Conservation (phyloP, 768 basidiomycete genomes). For the Tulasnella sp. region DNA sequence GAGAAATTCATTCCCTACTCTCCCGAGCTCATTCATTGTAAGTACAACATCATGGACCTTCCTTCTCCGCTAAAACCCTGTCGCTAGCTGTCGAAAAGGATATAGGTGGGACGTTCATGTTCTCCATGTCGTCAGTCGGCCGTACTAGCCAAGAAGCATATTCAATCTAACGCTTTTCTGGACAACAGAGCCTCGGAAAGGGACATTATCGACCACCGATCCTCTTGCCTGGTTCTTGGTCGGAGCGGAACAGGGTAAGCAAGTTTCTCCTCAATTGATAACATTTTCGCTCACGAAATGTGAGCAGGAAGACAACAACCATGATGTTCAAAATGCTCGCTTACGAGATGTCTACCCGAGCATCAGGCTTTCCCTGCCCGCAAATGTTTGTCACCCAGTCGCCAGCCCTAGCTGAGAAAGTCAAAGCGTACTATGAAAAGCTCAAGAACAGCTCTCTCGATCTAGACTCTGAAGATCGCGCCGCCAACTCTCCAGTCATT, state of each 20-base stretch:
- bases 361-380: neutral
- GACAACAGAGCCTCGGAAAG: constrained; percentile 9
- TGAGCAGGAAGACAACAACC: constrained; percentile 30
- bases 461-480: neutral
- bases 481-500: neutral
- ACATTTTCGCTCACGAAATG: neutral
- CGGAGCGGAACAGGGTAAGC: constrained; percentile 29
- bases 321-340: constrained; percentile 30
- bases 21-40: constrained; percentile 36
- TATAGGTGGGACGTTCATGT: neutral
- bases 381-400: constrained; percentile 32
- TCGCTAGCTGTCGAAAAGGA: constrained; percentile 21
- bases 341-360: neutral
- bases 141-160: neutral
- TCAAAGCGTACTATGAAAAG: constrained; percentile 24
- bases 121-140: constrained; percentile 24
- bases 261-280: neutral
- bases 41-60: constrained; percentile 22
- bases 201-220: constrained; percentile 26
- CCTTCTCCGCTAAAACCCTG: neutral
- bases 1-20: constrained; percentile 50
- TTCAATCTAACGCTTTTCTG: neutral
- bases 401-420: constrained; percentile 25
- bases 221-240: constrained; percentile 30
- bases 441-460: constrained; percentile 11